Percentiles rank a stretch among this genome's conserved stretches.
These are phyloP conservation scores for Gossypium thurberi DNA, from an alignment of 345 rosid genomes.

Conservation along the genomic window DNA sequence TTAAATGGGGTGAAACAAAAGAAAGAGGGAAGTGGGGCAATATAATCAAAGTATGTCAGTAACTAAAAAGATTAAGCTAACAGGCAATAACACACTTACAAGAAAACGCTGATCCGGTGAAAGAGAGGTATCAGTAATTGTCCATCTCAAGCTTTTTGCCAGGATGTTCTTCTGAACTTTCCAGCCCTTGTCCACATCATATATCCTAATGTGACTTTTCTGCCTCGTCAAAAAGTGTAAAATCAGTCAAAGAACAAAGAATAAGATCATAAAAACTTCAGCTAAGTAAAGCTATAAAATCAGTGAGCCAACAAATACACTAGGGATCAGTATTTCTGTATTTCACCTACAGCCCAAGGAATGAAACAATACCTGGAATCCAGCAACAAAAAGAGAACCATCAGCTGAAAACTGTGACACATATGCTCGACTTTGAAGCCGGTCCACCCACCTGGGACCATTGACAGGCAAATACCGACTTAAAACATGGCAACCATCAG, in stretches of 20 bases:
- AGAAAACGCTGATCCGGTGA: slow-evolving; percentile 58
- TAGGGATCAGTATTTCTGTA: not conserved
- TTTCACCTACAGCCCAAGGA: not conserved
- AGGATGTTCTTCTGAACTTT: slow-evolving; percentile 47
- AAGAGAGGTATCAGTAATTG: slow-evolving; percentile 58
- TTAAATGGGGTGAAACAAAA: not conserved
- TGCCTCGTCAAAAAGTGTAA: slow-evolving; percentile 17
- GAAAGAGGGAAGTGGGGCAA: not conserved
- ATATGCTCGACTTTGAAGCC: slow-evolving; percentile 37
- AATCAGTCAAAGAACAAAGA: not conserved
- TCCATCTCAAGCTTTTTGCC: slow-evolving; percentile 53
- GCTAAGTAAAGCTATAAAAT: not conserved
- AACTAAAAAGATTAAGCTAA: not conserved
- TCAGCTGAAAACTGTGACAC: slow-evolving; percentile 61
- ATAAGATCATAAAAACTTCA: not conserved
- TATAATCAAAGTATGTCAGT: not conserved
- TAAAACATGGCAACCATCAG: slow-evolving; percentile 53
- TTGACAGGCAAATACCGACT: slow-evolving; percentile 50
- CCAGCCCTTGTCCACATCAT: slow-evolving; percentile 57
- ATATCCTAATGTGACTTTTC: slow-evolving; percentile 51
- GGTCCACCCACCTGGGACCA: slow-evolving; percentile 44
- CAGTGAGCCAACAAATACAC: not conserved
- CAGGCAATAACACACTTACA: slow-evolving; percentile 27
- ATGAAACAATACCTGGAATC: slow-evolving; percentile 43
- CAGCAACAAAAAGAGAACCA: slow-evolving; percentile 56